Evolutionary conservation across 805 yeast genomes (phyloP).

Genomic region (Schwanniomyces sp.): DNA sequence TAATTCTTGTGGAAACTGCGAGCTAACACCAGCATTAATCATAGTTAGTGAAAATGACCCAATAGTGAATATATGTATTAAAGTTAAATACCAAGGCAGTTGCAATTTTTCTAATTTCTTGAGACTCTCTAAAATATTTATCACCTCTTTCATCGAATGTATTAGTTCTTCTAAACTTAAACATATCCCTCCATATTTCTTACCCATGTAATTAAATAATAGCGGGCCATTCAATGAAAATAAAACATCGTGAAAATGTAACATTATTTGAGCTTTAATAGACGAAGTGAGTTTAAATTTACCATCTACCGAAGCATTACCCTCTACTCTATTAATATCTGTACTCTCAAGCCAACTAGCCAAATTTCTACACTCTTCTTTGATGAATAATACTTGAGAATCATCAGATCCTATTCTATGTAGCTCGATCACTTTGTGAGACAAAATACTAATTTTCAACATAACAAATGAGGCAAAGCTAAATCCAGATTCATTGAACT

Average conservation of each 20-base stretch:
- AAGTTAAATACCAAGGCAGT: slow-evolving; percentile 54
- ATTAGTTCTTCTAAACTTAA: slow-evolving; percentile 29
- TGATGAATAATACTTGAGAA: neutral
- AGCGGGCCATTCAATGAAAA: slow-evolving; percentile 35
- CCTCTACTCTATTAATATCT: neutral
- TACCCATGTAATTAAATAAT: slow-evolving; percentile 31
- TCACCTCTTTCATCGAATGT: slow-evolving; percentile 27
- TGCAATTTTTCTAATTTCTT: slow-evolving; percentile 25
- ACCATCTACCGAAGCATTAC: neutral
- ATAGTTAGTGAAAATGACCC: slow-evolving; percentile 43
- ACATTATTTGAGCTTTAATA: slow-evolving; percentile 35
- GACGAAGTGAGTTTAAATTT: slow-evolving; percentile 10
- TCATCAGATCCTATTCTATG: neutral
- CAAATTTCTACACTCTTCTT: neutral
- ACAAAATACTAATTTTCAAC: neutral
- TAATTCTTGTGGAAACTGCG: slow-evolving; percentile 18
- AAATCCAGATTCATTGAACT: neutral
- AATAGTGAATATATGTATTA: slow-evolving; percentile 44
- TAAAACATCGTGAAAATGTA: slow-evolving; percentile 39
- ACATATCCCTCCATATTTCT: slow-evolving; percentile 26
- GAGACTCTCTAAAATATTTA: slow-evolving; percentile 27
- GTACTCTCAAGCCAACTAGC: neutral
- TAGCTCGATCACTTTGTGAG: neutral
- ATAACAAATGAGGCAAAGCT: neutral
- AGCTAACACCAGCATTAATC: slow-evolving; percentile 40